Percentiles rank a stretch among this genome's conserved stretches.
phyloP scores from a whole-genome alignment of 352 stramenopile species.

The Pythium volutum region DNA sequence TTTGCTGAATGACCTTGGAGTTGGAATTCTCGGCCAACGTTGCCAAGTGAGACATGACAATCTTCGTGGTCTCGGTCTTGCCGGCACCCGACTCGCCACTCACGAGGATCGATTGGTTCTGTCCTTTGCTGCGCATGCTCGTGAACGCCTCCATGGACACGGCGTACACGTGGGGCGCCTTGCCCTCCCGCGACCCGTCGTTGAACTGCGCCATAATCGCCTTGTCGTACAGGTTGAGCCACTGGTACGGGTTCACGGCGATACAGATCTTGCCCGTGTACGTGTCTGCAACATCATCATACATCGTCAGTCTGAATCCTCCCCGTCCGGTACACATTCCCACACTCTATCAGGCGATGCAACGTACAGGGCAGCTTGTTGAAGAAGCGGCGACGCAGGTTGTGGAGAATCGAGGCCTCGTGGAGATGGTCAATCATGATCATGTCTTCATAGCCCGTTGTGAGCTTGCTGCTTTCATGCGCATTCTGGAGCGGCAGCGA shows the following conservation, averaged over 20 bases:
- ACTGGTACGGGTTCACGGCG: conserved; percentile 87
- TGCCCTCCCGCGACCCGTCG: conserved; percentile 67
- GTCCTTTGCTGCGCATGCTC: conserved; percentile 64
- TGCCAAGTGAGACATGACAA: conserved; percentile 93
- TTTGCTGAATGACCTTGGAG: conserved; percentile 92
- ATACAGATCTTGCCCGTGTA: conserved; percentile 89
- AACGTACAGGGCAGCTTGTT: conserved; percentile 70
- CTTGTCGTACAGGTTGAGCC: conserved; percentile 81
- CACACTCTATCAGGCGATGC: too few species aligned
- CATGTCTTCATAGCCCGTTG: conserved; percentile 82
- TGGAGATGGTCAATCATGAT: conserved; percentile 86
- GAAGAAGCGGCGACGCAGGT: conserved; percentile 76
- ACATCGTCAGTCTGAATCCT: not conserved
- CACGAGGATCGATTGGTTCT: conserved; percentile 95
- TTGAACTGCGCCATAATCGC: conserved; percentile 68
- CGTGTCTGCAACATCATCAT: conserved; percentile 43
- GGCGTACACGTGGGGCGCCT: conserved; percentile 81
- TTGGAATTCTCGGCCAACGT: conserved; percentile 76
- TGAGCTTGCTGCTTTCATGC: conserved; percentile 33
- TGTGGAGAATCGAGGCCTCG: conserved; percentile 86
- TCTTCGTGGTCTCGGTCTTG: conserved; percentile 97
- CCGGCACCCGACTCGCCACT: conserved; percentile 93
- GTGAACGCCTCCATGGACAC: conserved; percentile 86
- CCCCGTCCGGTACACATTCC: too few species aligned
- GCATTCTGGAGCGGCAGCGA: conserved; percentile 76